A percentile compares a stretch with the other conserved stretches of the same genome.
phyloP scores from a whole-genome alignment of 352 stramenopile species.

The Phytophthora pini region DNA sequence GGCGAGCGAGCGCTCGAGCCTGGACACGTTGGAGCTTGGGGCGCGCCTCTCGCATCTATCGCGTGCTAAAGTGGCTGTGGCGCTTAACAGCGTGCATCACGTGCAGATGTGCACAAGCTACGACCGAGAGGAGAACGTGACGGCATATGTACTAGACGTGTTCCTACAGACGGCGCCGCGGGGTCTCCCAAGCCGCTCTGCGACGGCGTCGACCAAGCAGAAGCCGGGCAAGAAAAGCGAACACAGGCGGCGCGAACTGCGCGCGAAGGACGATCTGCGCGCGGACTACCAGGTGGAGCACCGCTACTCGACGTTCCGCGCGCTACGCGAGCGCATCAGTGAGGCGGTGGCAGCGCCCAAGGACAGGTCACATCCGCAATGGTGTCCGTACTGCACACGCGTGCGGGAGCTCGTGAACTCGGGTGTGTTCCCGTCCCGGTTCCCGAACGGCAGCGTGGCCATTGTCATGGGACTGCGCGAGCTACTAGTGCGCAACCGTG shows the following conservation, averaged over 20 bases:
- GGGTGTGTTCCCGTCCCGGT: conserved; percentile 54
- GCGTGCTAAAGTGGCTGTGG: conserved; percentile 43
- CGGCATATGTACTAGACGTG: conserved; percentile 61
- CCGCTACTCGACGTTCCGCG: conserved; percentile 64
- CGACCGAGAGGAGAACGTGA: conserved; percentile 37
- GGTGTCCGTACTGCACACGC: conserved; percentile 62
- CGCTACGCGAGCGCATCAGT: conserved; percentile 47
- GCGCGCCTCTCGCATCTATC: conserved; percentile 35
- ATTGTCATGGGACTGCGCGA: conserved; percentile 22
- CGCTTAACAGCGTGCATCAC: conserved; percentile 67
- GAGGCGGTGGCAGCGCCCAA: conserved; percentile 27
- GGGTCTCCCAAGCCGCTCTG: conserved; percentile 43
- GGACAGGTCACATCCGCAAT: conserved; percentile 54
- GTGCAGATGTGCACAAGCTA: conserved; percentile 51
- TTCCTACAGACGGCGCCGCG: conserved; percentile 48
- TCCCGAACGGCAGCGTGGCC: conserved; percentile 31
- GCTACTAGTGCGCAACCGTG: conserved; percentile 32
- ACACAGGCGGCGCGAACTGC: conserved; percentile 26
- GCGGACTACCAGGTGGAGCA: conserved; percentile 59
- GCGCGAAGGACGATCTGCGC: conserved; percentile 22
- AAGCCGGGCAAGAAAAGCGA: conserved; percentile 24
- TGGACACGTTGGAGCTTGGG: conserved; percentile 28
- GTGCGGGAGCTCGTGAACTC: conserved; percentile 50
- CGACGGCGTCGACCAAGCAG: not conserved
- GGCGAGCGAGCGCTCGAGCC: conserved; percentile 27